Base-by-base conservation (phyloP, 352 stramenopile species). In the Pythium oligandrum region DNA sequence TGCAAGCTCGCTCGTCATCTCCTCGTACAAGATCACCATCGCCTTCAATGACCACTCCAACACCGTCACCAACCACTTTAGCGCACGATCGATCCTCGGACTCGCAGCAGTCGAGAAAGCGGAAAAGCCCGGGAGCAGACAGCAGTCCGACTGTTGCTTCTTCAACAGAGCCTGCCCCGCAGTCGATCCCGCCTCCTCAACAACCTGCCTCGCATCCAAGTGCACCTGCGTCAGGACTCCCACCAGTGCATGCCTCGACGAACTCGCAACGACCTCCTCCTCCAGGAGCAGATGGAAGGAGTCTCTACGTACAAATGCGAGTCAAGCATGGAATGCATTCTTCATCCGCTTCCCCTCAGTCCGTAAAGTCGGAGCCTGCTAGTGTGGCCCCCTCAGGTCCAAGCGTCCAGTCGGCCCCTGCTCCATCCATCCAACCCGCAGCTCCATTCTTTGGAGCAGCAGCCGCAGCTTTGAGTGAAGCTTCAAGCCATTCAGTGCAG, bases 281-380 rank as follows among this genome's bases (percentile, higher is more conserved):
- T 40, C 32, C 17, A 40, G 34, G 31, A 39, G 54, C 34, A 12
- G 59, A 74, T 32, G 59, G 65, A 10, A 67, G 71, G 59, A 78
- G 54, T 61, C 44, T 83, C 5, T 75, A 81, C 56, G 75, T 83
- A 39, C 58, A 60, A 40, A 63, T 86, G 3, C 64, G 71, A 36
- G 57, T 59, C 34, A 72, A 79, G 71, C 71, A 64, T 42, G 38
- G 12, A 12, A 12, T 42, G 38, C 38, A 42, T 12, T 12, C 7
- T 12, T 12, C 32, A 52, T n/a, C 34, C 33, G 4, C 35, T 12
- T 37, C 44, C 34, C 4, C 36, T 26, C 4, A 7, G 37, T 4
- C 38, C 17, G 17, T 26, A 26, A 26, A 26, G 17, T 26, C 17
- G 17, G 17, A 26, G 17, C 17, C 17, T 26, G 17, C 17, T 26